Evolutionary conservation across 2,329 filamentous ascomycete species (phyloP).

Genomic region (Exophiala bonariae): DNA sequence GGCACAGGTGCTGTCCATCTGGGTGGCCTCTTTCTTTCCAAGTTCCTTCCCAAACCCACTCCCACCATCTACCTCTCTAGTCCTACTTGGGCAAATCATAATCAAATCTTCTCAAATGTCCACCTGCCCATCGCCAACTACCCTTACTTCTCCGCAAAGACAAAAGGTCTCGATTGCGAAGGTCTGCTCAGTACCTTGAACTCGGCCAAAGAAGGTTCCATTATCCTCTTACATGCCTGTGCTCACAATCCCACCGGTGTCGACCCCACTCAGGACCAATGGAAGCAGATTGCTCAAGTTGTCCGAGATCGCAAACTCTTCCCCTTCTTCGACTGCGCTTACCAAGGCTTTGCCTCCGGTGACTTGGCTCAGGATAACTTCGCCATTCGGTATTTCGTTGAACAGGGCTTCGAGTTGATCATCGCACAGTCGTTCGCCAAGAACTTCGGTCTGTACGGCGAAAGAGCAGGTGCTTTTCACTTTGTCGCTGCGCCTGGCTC

Average conservation of each 20-base stretch:
- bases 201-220: conserved; percentile 72
- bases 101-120: conserved; percentile 96
- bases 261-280: conserved; percentile 90
- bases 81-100: conserved; percentile 98
- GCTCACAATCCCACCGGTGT: conserved; percentile 98
- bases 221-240: conserved; percentile 91
- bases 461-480: conserved; percentile 95
- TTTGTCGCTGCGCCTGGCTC: conserved; percentile 73
- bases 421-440: conserved; percentile 64
- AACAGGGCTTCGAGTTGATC: conserved; percentile 76
- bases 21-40: conserved; percentile 87
- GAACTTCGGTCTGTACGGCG: conserved; percentile 83
- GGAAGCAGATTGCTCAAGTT: conserved; percentile 81
- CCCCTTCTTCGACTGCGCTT: conserved; percentile 97
- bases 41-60: conserved; percentile 73
- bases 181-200: conserved; percentile 76
- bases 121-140: conserved; percentile 75
- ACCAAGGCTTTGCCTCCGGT: conserved; percentile 92
- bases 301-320: conserved; percentile 81
- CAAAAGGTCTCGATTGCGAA: conserved; percentile 86
- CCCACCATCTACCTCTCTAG: conserved; percentile 84
- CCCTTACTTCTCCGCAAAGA: conserved; percentile 89
- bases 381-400: conserved; percentile 91
- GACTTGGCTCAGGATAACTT: conserved; percentile 81
- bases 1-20: conserved; percentile 94